A percentile compares a stretch with the other conserved stretches of the same genome.
Evolutionary conservation across 1,284 basidiomycete species (phyloP).

Genomic region (Cerioporus squamosus): DNA sequence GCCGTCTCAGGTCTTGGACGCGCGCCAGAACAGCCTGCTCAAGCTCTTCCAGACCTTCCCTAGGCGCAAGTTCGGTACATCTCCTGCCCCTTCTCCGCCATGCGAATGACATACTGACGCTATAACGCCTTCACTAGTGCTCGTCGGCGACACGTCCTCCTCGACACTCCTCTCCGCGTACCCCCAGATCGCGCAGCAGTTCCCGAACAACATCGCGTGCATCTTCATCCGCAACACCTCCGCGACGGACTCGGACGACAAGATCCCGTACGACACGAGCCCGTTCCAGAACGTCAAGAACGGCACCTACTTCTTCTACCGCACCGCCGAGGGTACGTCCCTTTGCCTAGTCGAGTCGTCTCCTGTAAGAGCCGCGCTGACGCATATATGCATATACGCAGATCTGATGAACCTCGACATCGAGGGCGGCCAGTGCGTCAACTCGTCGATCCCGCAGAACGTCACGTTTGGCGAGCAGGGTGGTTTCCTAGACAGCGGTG

Average conservation of each 20-base stretch:
- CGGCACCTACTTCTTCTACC: slow-evolving; percentile 37
- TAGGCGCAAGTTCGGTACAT: slow-evolving; percentile 33
- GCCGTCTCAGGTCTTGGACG: slow-evolving; percentile 34
- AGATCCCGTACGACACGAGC: slow-evolving; percentile 36
- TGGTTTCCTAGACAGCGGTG: slow-evolving; percentile 26
- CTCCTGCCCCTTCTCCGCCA: background rate
- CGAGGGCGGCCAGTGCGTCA: slow-evolving; percentile 28
- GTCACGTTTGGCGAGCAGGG: slow-evolving; percentile 34
- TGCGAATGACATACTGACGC: background rate
- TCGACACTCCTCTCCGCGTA: slow-evolving; percentile 37
- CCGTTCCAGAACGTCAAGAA: slow-evolving; percentile 34
- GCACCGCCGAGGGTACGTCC: slow-evolving; percentile 29
- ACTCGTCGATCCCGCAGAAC: slow-evolving; percentile 32
- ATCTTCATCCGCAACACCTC: slow-evolving; percentile 38
- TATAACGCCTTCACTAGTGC: slow-evolving; percentile 13
- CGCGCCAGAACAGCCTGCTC: slow-evolving; percentile 32
- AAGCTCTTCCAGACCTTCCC: slow-evolving; percentile 38
- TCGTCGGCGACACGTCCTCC: slow-evolving; percentile 37
- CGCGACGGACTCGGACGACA: slow-evolving; percentile 36
- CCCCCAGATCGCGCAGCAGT: slow-evolving; percentile 33
- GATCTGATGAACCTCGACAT: slow-evolving; percentile 30
- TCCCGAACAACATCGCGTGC: slow-evolving; percentile 35
- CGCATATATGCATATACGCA: background rate
- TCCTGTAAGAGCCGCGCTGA: no score
- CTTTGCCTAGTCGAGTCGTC: background rate